phyloP scores from a whole-genome alignment of 257 asterid species.

The Rehmannia glutinosa region DNA sequence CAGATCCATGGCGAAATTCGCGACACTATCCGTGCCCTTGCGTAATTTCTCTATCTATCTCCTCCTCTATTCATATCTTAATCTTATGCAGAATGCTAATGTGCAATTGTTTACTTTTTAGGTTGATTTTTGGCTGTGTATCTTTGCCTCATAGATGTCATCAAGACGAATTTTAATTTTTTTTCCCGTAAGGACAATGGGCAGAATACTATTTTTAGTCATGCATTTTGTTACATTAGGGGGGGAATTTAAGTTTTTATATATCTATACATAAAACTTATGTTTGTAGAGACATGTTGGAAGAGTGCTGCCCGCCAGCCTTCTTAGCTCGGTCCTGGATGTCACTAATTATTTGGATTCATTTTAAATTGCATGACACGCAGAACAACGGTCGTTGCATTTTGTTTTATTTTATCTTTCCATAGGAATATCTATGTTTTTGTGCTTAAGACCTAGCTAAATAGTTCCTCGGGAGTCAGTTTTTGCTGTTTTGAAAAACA shows the following conservation, averaged over 20 bases:
- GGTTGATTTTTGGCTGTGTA: neutral
- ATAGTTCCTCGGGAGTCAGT: neutral
- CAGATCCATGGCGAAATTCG: slow-evolving; percentile 95
- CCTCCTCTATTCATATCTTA: neutral
- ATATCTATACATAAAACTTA: neutral
- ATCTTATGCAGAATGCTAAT: neutral
- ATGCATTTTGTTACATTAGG: neutral
- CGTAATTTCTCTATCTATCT: slow-evolving; percentile 40
- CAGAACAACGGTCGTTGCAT: neutral
- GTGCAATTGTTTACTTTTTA: neutral
- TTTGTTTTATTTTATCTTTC: neutral
- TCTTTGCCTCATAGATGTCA: slow-evolving; percentile 6
- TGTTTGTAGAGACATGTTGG: neutral
- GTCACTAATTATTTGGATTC: neutral
- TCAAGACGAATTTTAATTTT: neutral
- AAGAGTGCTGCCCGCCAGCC: neutral
- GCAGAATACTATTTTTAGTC: neutral
- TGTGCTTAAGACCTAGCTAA: neutral
- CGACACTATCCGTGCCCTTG: slow-evolving; percentile 77
- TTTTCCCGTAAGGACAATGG: neutral
- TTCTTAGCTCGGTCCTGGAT: neutral
- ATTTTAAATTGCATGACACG: slow-evolving; percentile 4
- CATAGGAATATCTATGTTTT: too few species aligned
- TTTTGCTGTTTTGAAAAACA: neutral
- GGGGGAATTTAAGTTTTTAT: neutral